phyloP scores from a whole-genome alignment of 2,329 filamentous ascomycete genomes.

The Falciphora oryzae region DNA sequence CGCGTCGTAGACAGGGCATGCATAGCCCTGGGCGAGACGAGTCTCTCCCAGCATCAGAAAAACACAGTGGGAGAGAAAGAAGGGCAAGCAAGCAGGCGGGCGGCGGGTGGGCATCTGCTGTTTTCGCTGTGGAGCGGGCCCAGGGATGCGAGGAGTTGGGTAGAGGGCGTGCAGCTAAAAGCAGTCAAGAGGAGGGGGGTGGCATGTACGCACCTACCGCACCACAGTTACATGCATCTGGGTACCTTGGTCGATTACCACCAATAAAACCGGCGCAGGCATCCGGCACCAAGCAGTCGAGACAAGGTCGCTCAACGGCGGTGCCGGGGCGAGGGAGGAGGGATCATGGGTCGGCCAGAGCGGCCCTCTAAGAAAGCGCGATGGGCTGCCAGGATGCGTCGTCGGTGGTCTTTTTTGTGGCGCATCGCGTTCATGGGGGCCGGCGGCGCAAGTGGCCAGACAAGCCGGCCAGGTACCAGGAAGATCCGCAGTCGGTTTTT shows the following conservation, averaged over 20 bases:
- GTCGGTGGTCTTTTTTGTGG: conserved; percentile 10
- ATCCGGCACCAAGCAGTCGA: conserved; percentile 21
- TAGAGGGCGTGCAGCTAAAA: not conserved
- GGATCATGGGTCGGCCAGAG: not conserved
- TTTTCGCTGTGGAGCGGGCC: not conserved
- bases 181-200: not conserved
- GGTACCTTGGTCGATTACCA: conserved; percentile 3
- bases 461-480: not conserved
- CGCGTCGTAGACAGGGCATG: not conserved
- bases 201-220: conserved; percentile 4
- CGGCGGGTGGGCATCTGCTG: not conserved
- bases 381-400: not conserved
- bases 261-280: conserved; percentile 23
- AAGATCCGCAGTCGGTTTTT: conserved; percentile 15
- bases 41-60: not conserved
- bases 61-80: not conserved
- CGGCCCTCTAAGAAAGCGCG: not conserved
- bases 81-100: not conserved
- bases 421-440: conserved; percentile 20
- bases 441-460: conserved; percentile 33
- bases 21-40: not conserved
- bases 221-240: conserved; percentile 2
- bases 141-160: not conserved
- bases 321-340: conserved; percentile 6
- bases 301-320: conserved; percentile 20